These are phyloP conservation scores for Talaromyces albobiverticillius DNA, from an alignment of 2,329 filamentous ascomycete genomes.

Conservation along the genomic window DNA sequence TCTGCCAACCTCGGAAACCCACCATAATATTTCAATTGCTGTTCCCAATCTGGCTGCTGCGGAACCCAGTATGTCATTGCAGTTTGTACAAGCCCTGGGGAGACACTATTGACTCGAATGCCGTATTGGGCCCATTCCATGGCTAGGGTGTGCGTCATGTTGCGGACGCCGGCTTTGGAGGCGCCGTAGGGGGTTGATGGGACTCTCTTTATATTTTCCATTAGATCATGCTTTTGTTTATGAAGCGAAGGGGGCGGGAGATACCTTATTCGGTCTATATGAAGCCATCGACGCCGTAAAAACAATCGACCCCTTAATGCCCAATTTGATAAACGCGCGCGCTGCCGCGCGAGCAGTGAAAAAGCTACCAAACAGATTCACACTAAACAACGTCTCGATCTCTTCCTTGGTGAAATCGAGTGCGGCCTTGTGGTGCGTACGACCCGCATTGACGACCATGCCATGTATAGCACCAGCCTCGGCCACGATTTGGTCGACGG, in stretches of 20 bases:
- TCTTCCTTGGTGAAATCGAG: conserved; percentile 39
- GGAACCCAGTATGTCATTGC: conserved; percentile 52
- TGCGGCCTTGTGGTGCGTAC: conserved; percentile 45
- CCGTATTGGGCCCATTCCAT: conserved; percentile 69
- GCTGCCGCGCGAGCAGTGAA: conserved; percentile 25
- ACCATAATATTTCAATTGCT: conserved; percentile 55
- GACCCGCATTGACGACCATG: conserved; percentile 41
- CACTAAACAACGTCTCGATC: conserved; percentile 37
- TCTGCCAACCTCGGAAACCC: conserved; percentile 53
- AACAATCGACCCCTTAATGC: conserved; percentile 34
- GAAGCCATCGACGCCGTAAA: conserved; percentile 49
- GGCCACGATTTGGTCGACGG: conserved; percentile 40
- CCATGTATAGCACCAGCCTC: conserved; percentile 42
- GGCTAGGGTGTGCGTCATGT: conserved; percentile 53
- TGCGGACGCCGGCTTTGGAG: conserved; percentile 44
- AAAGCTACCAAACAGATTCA: conserved; percentile 37
- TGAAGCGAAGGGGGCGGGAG: background rate
- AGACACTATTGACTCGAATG: conserved; percentile 65
- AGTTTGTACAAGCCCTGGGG: conserved; percentile 21
- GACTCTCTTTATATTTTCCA: conserved; percentile 16
- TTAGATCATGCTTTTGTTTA: no score
- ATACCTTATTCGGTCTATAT: conserved; percentile 44
- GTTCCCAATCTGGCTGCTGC: conserved; percentile 49
- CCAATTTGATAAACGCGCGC: conserved; percentile 37
- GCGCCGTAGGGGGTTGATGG: conserved; percentile 44